Evolutionary conservation across 352 stramenopile genomes (phyloP).

Genomic region (Phytophthora aleatoria): DNA sequence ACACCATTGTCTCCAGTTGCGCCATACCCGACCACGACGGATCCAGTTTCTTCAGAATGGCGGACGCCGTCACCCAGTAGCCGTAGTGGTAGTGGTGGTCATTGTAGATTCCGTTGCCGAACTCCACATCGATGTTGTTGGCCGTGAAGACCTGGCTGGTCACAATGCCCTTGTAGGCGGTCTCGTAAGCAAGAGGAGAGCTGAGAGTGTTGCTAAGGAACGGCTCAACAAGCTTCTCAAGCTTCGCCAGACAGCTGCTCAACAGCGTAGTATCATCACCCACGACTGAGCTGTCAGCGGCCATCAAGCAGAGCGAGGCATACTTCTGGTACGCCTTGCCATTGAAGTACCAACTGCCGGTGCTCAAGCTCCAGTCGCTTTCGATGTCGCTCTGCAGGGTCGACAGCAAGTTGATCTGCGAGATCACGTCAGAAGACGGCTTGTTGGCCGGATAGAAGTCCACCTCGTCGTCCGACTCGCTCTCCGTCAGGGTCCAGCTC

Average conservation of each 20-base stretch:
- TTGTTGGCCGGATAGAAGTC: slow-evolving; percentile 61
- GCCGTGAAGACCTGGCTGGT: slow-evolving; percentile 56
- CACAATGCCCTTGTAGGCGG: slow-evolving; percentile 69
- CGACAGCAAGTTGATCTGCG: slow-evolving; percentile 45
- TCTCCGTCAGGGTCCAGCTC: slow-evolving; percentile 62
- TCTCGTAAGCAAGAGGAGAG: slow-evolving; percentile 74
- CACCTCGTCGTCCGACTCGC: slow-evolving; percentile 54
- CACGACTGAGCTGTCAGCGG: slow-evolving; percentile 52
- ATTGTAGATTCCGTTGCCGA: slow-evolving; percentile 85
- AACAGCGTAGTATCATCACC: slow-evolving; percentile 57
- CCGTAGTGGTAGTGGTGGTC: slow-evolving; percentile 88
- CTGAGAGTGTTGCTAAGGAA: slow-evolving; percentile 67
- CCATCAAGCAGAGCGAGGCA: slow-evolving; percentile 77
- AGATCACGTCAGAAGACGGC: slow-evolving; percentile 36
- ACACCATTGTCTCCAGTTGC: slow-evolving; percentile 70
- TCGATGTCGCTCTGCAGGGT: slow-evolving; percentile 63
- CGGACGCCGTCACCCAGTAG: slow-evolving; percentile 76
- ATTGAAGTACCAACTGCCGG: slow-evolving; percentile 79
- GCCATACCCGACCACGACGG: slow-evolving; percentile 59
- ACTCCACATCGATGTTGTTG: slow-evolving; percentile 67
- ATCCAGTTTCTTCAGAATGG: slow-evolving; percentile 72
- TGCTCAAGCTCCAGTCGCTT: slow-evolving; percentile 47
- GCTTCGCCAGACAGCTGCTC: slow-evolving; percentile 60
- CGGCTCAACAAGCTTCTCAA: slow-evolving; percentile 55
- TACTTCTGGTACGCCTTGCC: slow-evolving; percentile 85